Conservation (phyloP, 1,284 basidiomycete species). For the Caloboletus firmus region DNA sequence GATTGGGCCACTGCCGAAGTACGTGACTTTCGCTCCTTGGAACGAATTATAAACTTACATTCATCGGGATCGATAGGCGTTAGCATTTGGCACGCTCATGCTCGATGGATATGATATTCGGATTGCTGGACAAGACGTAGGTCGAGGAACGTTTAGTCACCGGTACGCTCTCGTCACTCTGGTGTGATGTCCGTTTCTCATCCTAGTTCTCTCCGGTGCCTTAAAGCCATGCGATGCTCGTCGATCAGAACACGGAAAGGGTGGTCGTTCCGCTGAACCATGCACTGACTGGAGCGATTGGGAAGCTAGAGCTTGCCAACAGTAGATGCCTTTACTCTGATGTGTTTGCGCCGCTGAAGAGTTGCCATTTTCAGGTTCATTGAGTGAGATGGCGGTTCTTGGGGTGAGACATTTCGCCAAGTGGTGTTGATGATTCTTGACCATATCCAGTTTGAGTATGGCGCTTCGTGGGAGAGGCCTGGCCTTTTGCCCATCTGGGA, state of each 20-base stretch:
- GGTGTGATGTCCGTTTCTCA: background rate
- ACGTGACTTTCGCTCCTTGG: slow-evolving; percentile 4
- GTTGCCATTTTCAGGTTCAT: slow-evolving; percentile 52
- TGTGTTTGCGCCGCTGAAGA: background rate
- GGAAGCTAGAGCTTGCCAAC: slow-evolving; percentile 81
- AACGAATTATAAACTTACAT: background rate
- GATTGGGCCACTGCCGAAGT: slow-evolving; percentile 91
- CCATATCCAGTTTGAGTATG: slow-evolving; percentile 73
- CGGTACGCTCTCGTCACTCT: slow-evolving; percentile 42
- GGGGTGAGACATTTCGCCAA: slow-evolving; percentile 52
- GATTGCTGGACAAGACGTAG: slow-evolving; percentile 89
- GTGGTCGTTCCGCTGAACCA: slow-evolving; percentile 80
- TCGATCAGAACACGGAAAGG: slow-evolving; percentile 79
- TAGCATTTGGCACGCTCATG: slow-evolving; percentile 85
- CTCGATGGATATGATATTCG: slow-evolving; percentile 77
- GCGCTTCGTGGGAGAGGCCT: slow-evolving; percentile 83
- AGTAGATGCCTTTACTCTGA: slow-evolving; percentile 48
- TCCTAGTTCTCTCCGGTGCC: background rate
- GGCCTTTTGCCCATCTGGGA: slow-evolving; percentile 86
- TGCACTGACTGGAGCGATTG: slow-evolving; percentile 50
- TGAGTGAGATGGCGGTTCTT: slow-evolving; percentile 85
- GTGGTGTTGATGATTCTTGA: slow-evolving; percentile 9
- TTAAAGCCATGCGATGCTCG: slow-evolving; percentile 80
- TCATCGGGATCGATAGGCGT: slow-evolving; percentile 46
- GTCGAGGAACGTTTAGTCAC: slow-evolving; percentile 87